Percentiles rank a stretch among this genome's conserved stretches.
These are phyloP conservation scores for Kluyveromyces starmeri DNA, from an alignment of 805 yeast species.

Conservation along the genomic window DNA sequence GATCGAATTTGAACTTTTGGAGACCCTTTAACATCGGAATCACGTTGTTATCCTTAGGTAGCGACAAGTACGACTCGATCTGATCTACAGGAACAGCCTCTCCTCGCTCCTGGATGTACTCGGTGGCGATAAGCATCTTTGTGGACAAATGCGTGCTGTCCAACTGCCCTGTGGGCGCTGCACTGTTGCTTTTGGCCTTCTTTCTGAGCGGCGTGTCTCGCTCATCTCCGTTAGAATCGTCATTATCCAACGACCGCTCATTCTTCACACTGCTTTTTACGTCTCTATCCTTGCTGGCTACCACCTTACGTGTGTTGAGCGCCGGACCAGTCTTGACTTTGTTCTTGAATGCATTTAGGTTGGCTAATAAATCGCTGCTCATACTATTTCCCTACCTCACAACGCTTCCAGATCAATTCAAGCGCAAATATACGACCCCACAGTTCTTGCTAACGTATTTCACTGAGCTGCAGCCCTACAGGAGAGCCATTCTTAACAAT, in stretches of 20 bases:
- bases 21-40: conserved; percentile 65
- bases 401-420: too few species aligned
- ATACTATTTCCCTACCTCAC: too few species aligned
- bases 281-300: conserved; percentile 16
- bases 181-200: conserved; percentile 15
- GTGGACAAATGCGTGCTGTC: conserved; percentile 57
- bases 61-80: conserved; percentile 55
- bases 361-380: conserved; percentile 35
- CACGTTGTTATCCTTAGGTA: conserved; percentile 50
- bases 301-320: conserved; percentile 32
- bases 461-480: too few species aligned
- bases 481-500: too few species aligned
- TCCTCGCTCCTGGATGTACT: conserved; percentile 66
- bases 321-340: conserved; percentile 51
- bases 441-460: too few species aligned
- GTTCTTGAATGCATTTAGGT: conserved; percentile 57
- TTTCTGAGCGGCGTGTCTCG: conserved; percentile 21
- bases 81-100: conserved; percentile 59
- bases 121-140: conserved; percentile 83
- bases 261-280: conserved; percentile 10
- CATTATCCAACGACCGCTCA: conserved; percentile 6
- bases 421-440: too few species aligned
- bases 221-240: conserved; percentile 16
- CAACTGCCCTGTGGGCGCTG: conserved; percentile 28
- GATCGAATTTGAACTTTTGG: conserved; percentile 66